Evolutionary conservation across 2,329 filamentous ascomycete species (phyloP), one percentile per base, ranked within the genome.

Genomic region (Aspergillus thermomutatus): DNA sequence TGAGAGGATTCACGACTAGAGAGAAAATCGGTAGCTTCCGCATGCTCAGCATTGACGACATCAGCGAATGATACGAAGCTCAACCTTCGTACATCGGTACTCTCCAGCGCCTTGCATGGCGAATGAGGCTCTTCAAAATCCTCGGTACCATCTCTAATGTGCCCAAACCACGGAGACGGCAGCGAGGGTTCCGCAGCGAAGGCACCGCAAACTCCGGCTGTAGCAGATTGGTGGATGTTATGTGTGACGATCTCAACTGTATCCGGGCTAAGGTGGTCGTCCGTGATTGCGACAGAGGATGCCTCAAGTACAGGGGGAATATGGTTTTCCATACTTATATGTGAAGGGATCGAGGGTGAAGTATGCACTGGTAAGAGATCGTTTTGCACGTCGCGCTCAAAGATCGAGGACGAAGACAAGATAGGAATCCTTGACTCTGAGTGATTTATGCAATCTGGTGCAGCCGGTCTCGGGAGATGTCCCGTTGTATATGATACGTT

Each of bases 61-160:
- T 97, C 93, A 59, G 93, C 92, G 74, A 97, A 97, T 7, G 92
- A 96, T 70, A 97, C 96, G 77, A 97, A 97, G 72, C 90, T 94
- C 60, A 97, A 77, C 23, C 93, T 86, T 48, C 91, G 87, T 19
- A 95, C 84, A 67, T 96, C 92, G 49, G 85, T 82, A 41, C 82
- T 83, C 67, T 96, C 92, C 59, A 93, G 79, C 48, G 87, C 86
- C 31, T 88, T 90, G 72, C 93, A 93, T 69, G 86, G 91, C 56
- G 88, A 90, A 1, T 85, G 85, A 26, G 81, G 80, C 63, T 93
- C 89, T 45, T 86, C 79, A n/a, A 75, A 75, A 52, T 84, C 79
- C 49, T 75, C 79, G 5, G 80, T 76, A 66, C 85, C 80, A 23
- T 82, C 79, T 48, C 77, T 79, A 49, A 85, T 73, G 60, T 88